These are phyloP conservation scores for Brassica incana DNA, from an alignment of 345 rosid genomes.

Conservation along the genomic window DNA sequence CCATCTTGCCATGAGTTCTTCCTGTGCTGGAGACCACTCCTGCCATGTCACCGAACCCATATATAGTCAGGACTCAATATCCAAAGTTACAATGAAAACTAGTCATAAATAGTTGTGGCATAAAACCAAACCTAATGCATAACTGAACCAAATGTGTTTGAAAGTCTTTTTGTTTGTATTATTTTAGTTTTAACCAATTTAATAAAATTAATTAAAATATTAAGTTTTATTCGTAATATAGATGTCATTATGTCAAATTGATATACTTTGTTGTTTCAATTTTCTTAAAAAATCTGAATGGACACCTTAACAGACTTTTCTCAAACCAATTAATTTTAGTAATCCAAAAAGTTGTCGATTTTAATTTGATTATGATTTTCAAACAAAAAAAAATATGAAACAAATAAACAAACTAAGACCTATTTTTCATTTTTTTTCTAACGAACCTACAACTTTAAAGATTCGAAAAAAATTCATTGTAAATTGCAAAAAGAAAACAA, in stretches of 20 bases:
- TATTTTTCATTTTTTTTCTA: neutral
- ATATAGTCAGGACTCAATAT: neutral
- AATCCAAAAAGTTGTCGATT: neutral
- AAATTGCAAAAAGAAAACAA: neutral
- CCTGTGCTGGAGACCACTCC: slow-evolving; percentile 85
- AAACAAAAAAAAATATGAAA: neutral
- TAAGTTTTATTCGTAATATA: neutral
- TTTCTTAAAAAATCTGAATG: neutral
- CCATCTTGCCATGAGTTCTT: slow-evolving; percentile 92
- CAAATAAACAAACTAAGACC: neutral
- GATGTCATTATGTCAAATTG: too few relatives aligned
- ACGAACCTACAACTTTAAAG: neutral
- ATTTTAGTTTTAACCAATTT: neutral
- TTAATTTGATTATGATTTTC: neutral
- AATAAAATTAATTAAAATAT: neutral
- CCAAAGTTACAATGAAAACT: neutral
- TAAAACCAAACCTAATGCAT: neutral
- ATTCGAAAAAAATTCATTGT: too few relatives aligned
- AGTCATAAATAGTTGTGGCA: neutral
- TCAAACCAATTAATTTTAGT: neutral
- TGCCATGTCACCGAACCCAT: slow-evolving; percentile 22
- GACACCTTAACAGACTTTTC: neutral
- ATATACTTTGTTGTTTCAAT: too few relatives aligned
- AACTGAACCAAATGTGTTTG: neutral
- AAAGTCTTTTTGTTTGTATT: neutral